These are phyloP conservation scores for Claviceps humidiphila DNA, from an alignment of 2,329 filamentous ascomycete species.

Conservation along the genomic window DNA sequence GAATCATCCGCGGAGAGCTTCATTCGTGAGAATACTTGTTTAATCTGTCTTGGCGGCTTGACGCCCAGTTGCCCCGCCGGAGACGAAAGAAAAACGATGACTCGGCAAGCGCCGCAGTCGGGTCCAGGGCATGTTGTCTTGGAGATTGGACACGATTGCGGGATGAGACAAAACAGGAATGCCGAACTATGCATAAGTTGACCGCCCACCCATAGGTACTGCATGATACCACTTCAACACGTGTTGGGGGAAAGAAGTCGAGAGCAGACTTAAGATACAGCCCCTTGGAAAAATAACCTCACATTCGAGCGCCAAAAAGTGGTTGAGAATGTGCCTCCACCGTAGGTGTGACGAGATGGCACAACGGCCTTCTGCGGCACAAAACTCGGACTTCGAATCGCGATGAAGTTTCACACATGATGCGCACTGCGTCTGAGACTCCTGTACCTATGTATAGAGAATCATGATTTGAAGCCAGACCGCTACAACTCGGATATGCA, in stretches of 20 bases:
- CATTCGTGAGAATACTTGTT: not conserved
- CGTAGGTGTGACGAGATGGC: not conserved
- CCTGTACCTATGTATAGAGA: not conserved
- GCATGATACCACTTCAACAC: not conserved
- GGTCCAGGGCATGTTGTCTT: not conserved
- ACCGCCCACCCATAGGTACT: not conserved
- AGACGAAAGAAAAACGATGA: no score
- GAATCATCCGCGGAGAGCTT: not conserved
- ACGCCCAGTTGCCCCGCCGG: no score
- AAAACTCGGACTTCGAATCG: not conserved
- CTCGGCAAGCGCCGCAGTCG: not conserved
- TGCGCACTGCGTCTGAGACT: not conserved
- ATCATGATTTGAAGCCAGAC: not conserved
- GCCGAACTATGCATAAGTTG: not conserved
- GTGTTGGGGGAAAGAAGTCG: not conserved
- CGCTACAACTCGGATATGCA: not conserved
- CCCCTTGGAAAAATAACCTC: no score
- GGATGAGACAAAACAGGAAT: not conserved
- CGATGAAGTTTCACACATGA: not conserved
- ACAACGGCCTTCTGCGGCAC: not conserved
- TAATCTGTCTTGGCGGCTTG: no score
- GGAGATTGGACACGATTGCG: not conserved
- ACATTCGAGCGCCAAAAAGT: no score
- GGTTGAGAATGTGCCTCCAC: no score
- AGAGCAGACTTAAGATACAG: not conserved